These are phyloP conservation scores for Sporisorium reilianum DNA, from an alignment of 1,284 basidiomycete genomes.

Conservation along the genomic window DNA sequence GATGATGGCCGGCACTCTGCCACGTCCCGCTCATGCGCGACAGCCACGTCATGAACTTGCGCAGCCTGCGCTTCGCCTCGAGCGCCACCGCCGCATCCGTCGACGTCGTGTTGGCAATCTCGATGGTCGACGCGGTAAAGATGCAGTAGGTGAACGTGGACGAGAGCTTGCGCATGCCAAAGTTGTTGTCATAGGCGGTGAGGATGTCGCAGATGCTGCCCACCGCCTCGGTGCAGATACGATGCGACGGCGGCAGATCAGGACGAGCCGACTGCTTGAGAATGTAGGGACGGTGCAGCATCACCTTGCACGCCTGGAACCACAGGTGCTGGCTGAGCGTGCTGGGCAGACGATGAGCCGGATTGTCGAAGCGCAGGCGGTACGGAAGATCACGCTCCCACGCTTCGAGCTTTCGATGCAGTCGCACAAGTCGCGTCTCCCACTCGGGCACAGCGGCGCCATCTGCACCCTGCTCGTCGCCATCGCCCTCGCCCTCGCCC, in stretches of 20 bases:
- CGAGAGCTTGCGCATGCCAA: slow-evolving; percentile 51
- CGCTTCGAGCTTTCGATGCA: slow-evolving; percentile 32
- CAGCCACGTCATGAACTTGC: slow-evolving; percentile 53
- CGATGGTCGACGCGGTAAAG: slow-evolving; percentile 59
- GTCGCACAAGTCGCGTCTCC: slow-evolving; percentile 29
- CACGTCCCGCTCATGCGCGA: slow-evolving; percentile 47
- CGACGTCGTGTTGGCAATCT: slow-evolving; percentile 59
- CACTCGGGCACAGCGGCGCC: slow-evolving; percentile 23
- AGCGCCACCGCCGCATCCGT: slow-evolving; percentile 31
- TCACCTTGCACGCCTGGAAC: slow-evolving; percentile 48
- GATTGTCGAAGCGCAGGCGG: slow-evolving; percentile 41
- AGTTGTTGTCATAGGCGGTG: slow-evolving; percentile 49
- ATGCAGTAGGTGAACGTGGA: slow-evolving; percentile 56
- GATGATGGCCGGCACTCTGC: slow-evolving; percentile 46
- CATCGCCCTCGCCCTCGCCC: neutral
- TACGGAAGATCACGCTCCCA: slow-evolving; percentile 38
- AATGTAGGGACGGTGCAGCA: slow-evolving; percentile 57
- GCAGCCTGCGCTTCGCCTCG: slow-evolving; percentile 52
- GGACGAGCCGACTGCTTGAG: slow-evolving; percentile 49
- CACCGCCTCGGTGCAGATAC: slow-evolving; percentile 55
- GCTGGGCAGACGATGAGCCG: slow-evolving; percentile 44
- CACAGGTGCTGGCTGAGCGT: slow-evolving; percentile 44
- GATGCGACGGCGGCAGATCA: slow-evolving; percentile 47
- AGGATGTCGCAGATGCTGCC: slow-evolving; percentile 50
- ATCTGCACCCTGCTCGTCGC: neutral